Evolutionary conservation across 163 green algal genomes (phyloP).

Genomic region (Scenedesmus sp.): DNA sequence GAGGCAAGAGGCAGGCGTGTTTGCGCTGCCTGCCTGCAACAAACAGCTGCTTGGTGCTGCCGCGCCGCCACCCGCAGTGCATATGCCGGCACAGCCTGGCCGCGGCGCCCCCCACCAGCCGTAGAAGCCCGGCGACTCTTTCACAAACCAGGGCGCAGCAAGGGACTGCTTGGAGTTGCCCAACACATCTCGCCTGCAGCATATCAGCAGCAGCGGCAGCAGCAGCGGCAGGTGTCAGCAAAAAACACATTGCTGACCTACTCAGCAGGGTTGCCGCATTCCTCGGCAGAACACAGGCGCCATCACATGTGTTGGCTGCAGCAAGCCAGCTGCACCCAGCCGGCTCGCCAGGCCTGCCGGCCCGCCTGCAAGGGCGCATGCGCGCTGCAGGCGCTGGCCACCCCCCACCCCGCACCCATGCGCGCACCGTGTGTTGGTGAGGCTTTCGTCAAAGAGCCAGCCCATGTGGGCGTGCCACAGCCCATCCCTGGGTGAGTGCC

Average conservation of each 20-base stretch:
- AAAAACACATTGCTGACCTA: too few species aligned
- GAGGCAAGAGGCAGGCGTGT: too few species aligned
- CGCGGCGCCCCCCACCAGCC: neutral
- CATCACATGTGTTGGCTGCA: too few species aligned
- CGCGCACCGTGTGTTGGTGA: conserved; percentile 59
- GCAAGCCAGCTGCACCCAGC: too few species aligned
- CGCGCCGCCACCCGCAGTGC: neutral
- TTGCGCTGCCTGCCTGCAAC: too few species aligned
- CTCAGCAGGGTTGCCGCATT: too few species aligned
- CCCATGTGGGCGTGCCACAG: conserved; percentile 70
- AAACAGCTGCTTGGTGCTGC: neutral
- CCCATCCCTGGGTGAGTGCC: conserved; percentile 70
- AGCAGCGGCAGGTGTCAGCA: neutral
- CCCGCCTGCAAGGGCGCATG: too few species aligned
- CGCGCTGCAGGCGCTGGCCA: too few species aligned
- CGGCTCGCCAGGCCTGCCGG: too few species aligned
- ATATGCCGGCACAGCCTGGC: too few species aligned
- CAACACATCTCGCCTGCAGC: conserved; percentile 50
- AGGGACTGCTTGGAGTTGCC: conserved; percentile 64
- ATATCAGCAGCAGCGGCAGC: neutral
- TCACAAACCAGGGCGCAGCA: conserved; percentile 64
- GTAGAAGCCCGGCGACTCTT: conserved; percentile 64
- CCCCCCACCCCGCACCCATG: too few species aligned
- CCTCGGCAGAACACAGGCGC: too few species aligned
- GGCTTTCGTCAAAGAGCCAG: conserved; percentile 72